Evolutionary conservation across 352 stramenopile species (phyloP).

Genomic region (Discostella stelligera): DNA sequence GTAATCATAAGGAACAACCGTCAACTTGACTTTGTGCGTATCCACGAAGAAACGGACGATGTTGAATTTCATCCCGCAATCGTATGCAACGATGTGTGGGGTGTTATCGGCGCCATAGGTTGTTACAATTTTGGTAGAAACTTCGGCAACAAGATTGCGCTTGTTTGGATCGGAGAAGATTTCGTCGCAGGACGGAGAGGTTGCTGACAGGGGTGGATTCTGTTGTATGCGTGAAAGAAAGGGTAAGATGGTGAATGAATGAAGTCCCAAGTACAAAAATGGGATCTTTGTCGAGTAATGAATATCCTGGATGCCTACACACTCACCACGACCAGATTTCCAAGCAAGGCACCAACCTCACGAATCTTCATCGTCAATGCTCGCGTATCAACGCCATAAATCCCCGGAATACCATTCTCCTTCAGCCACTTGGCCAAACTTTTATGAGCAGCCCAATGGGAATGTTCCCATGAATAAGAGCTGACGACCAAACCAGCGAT

Average conservation of each 20-base stretch:
- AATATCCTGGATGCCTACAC: not conserved
- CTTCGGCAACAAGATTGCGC: slow-evolving; percentile 92
- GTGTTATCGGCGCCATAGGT: slow-evolving; percentile 88
- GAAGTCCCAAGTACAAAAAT: not conserved
- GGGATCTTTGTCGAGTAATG: not conserved
- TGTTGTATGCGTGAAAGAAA: not conserved
- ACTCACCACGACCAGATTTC: slow-evolving; percentile 91
- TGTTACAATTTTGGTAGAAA: slow-evolving; percentile 90
- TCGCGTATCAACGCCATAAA: slow-evolving; percentile 96
- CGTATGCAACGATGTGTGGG: slow-evolving; percentile 92
- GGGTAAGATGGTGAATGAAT: slow-evolving; percentile 1
- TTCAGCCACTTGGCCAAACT: slow-evolving; percentile 85
- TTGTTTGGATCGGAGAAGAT: slow-evolving; percentile 92
- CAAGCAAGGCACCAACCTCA: slow-evolving; percentile 91
- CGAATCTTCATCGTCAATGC: slow-evolving; percentile 98
- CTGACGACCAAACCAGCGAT: slow-evolving; percentile 95
- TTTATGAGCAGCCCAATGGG: slow-evolving; percentile 89
- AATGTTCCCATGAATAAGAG: slow-evolving; percentile 96
- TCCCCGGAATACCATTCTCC: slow-evolving; percentile 90
- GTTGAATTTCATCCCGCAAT: slow-evolving; percentile 99
- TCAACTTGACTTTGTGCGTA: slow-evolving; percentile 86
- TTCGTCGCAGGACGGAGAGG: slow-evolving; percentile 13
- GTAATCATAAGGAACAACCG: slow-evolving; percentile 96
- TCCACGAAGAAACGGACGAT: slow-evolving; percentile 97
- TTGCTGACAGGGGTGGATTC: slow-evolving; percentile 26